Conservation (phyloP, 768 basidiomycete species). For the Clavaria fumosa region DNA sequence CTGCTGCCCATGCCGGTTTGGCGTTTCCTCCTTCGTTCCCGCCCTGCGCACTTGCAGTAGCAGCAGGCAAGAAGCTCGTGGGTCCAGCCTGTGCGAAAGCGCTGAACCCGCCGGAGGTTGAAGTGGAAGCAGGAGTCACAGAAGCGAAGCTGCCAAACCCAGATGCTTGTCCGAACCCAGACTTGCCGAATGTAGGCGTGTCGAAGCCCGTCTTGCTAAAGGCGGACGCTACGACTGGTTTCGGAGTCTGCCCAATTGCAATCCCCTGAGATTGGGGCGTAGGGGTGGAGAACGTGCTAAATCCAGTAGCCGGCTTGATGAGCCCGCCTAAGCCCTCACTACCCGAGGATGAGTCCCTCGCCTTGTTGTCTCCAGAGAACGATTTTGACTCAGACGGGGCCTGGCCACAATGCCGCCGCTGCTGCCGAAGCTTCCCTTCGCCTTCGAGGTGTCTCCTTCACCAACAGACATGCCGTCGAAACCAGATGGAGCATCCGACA, state of each 20-base stretch:
- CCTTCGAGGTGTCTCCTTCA: too few relatives aligned
- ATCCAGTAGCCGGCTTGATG: slow-evolving; percentile 11
- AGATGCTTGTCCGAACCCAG: background rate
- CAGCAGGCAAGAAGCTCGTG: slow-evolving; percentile 1
- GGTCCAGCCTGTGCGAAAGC: slow-evolving; percentile 1
- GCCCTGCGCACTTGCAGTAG: slow-evolving; percentile 2
- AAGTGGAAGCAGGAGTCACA: background rate
- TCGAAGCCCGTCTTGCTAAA: background rate
- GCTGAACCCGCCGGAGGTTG: background rate
- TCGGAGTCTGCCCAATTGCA: background rate
- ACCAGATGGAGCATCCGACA: slow-evolving; percentile 17
- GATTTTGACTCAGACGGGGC: too few relatives aligned
- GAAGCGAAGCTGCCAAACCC: background rate
- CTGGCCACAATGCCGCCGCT: too few relatives aligned
- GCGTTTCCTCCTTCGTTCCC: too few relatives aligned
- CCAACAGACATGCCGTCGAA: slow-evolving; percentile 21
- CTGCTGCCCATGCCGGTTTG: background rate
- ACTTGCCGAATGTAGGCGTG: background rate
- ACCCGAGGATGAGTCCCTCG: too few relatives aligned
- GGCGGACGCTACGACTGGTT: background rate
- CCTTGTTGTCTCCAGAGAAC: too few relatives aligned
- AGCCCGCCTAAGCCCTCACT: background rate
- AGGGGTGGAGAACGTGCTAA: slow-evolving; percentile 5
- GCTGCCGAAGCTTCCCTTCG: too few relatives aligned
- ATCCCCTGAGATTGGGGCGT: background rate